These are phyloP conservation scores for Striga hermonthica DNA, from an alignment of 305 asterid genomes.

Conservation along the genomic window DNA sequence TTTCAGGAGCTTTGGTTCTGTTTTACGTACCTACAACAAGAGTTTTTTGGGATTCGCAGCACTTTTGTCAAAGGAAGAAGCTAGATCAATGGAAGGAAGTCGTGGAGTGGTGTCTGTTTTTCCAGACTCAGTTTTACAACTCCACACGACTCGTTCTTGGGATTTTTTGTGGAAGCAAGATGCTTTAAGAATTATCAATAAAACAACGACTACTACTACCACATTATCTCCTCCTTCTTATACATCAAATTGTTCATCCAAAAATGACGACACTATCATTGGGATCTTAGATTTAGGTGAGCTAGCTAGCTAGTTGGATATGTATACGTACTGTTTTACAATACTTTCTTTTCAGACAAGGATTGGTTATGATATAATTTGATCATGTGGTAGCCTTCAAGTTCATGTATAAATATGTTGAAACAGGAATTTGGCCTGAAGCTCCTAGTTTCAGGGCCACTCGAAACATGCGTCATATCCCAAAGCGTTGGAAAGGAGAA, in stretches of 20 bases:
- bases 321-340: neutral
- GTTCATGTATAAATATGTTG: neutral
- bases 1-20: constrained; percentile 36
- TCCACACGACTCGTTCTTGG: constrained; percentile 58
- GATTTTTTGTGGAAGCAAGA: constrained; percentile 42
- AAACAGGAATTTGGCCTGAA: constrained; percentile 90
- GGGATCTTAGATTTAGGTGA: constrained; percentile 82
- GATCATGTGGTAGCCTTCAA: neutral
- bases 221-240: constrained; percentile 25
- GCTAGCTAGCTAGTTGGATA: too few species aligned
- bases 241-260: constrained; percentile 30
- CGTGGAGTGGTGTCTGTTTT: constrained; percentile 56
- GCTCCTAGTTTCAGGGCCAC: constrained; percentile 51
- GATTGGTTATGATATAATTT: neutral
- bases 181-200: constrained; percentile 18
- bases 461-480: too few species aligned
- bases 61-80: constrained; percentile 43
- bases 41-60: constrained; percentile 50
- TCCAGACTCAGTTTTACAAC: constrained; percentile 44
- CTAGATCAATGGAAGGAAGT: constrained; percentile 32
- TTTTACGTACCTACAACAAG: constrained; percentile 36
- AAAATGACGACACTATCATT: constrained; percentile 46
- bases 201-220: too few species aligned
- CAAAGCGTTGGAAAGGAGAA: too few species aligned
- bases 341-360: neutral